A percentile compares a stretch with the other conserved stretches of the same genome.
Conservation (phyloP, 1,139 yeast species). For the Candida frijolesensis region DNA sequence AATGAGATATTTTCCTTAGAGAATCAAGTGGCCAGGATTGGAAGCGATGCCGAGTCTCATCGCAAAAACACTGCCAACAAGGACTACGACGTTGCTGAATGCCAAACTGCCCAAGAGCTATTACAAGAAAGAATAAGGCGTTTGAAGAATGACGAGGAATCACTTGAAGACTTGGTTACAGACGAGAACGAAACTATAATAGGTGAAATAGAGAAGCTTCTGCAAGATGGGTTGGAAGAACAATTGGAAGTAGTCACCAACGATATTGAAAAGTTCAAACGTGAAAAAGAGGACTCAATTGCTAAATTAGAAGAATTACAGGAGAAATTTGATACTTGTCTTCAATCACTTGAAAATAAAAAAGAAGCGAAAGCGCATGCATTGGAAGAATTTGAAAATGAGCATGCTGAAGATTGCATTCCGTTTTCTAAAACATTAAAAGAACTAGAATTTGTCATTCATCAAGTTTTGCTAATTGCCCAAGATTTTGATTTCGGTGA, state of each 20-base stretch:
- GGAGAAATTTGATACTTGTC: conserved; percentile 6
- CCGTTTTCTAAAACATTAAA: conserved; percentile 40
- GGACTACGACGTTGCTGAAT: conserved; percentile 4
- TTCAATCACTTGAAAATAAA: background rate
- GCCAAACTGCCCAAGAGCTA: conserved; percentile 6
- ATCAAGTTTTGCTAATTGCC: conserved; percentile 71
- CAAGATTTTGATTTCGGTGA: conserved; percentile 83
- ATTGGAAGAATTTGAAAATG: conserved; percentile 17
- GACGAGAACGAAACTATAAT: conserved; percentile 10
- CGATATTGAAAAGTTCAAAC: conserved; percentile 2
- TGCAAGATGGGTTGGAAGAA: conserved; percentile 21
- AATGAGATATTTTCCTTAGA: too few relatives aligned
- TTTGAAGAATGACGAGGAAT: conserved; percentile 8
- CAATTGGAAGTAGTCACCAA: conserved; percentile 18
- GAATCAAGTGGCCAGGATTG: conserved; percentile 16
- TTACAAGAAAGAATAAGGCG: conserved; percentile 10
- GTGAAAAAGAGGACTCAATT: conserved; percentile 3
- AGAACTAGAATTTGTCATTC: conserved; percentile 73
- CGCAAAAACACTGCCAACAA: conserved; percentile 6
- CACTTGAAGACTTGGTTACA: conserved; percentile 10
- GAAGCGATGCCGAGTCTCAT: conserved; percentile 12
- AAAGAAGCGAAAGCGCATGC: conserved; percentile 1
- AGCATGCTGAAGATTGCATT: conserved; percentile 16
- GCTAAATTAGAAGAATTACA: conserved; percentile 5
- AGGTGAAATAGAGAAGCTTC: conserved; percentile 15